Percentiles rank a stretch among this genome's conserved stretches.
Evolutionary conservation across 306 rosid genomes (phyloP).

Genomic region (Pyrus bretschneideri): DNA sequence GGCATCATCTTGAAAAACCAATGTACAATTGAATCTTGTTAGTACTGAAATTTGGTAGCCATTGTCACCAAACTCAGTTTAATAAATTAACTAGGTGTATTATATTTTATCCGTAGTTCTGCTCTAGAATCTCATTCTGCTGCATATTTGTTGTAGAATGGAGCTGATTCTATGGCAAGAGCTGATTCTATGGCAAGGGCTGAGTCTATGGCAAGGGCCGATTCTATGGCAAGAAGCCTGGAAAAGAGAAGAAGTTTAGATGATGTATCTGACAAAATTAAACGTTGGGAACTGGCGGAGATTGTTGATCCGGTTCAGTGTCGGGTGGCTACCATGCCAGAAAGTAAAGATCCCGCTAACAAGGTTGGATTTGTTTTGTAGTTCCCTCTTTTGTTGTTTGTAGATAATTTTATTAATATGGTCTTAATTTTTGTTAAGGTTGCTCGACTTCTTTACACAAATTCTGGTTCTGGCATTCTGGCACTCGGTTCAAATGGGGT

Average conservation of each 20-base stretch:
- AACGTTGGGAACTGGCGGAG: slow-evolving; percentile 60
- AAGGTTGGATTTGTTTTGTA: slow-evolving; percentile 34
- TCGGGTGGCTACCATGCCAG: slow-evolving; percentile 55
- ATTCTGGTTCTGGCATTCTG: slow-evolving; percentile 56
- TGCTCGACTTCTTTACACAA: slow-evolving; percentile 57
- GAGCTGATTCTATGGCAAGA: slow-evolving; percentile 34
- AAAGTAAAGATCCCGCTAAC: slow-evolving; percentile 44
- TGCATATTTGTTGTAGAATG: slow-evolving; percentile 17
- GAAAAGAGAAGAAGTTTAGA: slow-evolving; percentile 54
- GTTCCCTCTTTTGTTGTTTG: neutral
- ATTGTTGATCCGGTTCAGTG: slow-evolving; percentile 54
- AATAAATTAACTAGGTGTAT: neutral
- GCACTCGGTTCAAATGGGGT: slow-evolving; percentile 67
- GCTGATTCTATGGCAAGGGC: neutral
- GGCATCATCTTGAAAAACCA: neutral
- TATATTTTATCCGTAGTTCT: neutral
- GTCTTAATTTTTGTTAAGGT: slow-evolving; percentile 27
- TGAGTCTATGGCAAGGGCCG: slow-evolving; percentile 39
- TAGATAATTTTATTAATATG: neutral
- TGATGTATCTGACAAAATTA: slow-evolving; percentile 44
- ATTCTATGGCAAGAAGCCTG: slow-evolving; percentile 35
- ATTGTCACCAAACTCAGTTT: neutral
- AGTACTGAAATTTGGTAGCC: neutral
- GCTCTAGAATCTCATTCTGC: neutral
- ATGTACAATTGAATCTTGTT: neutral